phyloP scores from a whole-genome alignment of 208 protist species.

The Crithidia thermophila region DNA sequence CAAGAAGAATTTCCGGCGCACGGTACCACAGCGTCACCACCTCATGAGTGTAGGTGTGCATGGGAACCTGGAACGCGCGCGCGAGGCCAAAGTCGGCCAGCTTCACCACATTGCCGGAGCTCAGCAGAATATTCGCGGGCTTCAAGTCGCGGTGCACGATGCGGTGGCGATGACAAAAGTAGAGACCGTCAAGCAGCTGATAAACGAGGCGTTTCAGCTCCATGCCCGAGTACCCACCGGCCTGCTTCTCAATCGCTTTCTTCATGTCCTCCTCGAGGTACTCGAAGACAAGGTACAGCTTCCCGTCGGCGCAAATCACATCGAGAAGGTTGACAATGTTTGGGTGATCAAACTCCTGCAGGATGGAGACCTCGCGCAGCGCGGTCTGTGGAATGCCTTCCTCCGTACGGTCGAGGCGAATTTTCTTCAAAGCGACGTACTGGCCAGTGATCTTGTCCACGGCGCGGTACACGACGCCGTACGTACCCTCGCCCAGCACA shows the following conservation, averaged over 20 bases:
- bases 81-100: slow-evolving; percentile 98
- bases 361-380: slow-evolving; percentile 97
- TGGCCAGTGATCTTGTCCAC: slow-evolving; percentile 80
- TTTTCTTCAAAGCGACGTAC: slow-evolving; percentile 98
- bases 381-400: slow-evolving; percentile 98
- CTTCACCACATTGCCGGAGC: slow-evolving; percentile 84
- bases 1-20: slow-evolving; percentile 99
- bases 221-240: slow-evolving; percentile 65
- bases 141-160: slow-evolving; percentile 97
- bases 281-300: slow-evolving; percentile 93
- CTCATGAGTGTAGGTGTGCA: slow-evolving; percentile 99
- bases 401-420: slow-evolving; percentile 96
- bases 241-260: slow-evolving; percentile 95
- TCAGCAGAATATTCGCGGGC: slow-evolving; percentile 96
- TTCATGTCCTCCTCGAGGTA: slow-evolving; percentile 96
- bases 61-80: slow-evolving; percentile 97
- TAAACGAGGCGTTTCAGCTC: slow-evolving; percentile 88
- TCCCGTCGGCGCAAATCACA: slow-evolving; percentile 88
- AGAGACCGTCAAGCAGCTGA: slow-evolving; percentile 91
- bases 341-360: slow-evolving; percentile 97
- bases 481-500: slow-evolving; percentile 93
- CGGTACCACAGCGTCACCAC: slow-evolving; percentile 99
- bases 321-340: slow-evolving; percentile 96
- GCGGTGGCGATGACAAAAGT: slow-evolving; percentile 94
- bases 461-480: slow-evolving; percentile 93